Evolutionary conservation across 441 rosid species (phyloP).

Genomic region (Bruguiera hainesii): DNA sequence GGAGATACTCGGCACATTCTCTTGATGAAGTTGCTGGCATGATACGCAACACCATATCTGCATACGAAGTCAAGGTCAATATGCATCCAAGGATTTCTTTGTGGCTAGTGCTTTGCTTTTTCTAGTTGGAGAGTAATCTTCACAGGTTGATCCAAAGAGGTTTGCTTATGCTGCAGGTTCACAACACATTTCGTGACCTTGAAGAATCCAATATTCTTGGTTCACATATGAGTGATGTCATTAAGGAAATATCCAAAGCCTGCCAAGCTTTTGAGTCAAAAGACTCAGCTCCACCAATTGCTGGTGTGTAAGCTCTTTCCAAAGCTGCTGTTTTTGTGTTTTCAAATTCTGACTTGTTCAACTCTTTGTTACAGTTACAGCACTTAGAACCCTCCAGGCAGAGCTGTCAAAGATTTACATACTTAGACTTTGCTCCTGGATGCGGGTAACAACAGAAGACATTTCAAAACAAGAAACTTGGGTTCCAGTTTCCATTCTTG

Average conservation of each 20-base stretch:
- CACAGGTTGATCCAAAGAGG: slow-evolving; percentile 17
- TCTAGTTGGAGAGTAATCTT: slow-evolving; percentile 5
- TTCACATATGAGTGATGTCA: slow-evolving; percentile 79
- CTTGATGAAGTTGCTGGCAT: slow-evolving; percentile 94
- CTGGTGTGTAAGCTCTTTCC: slow-evolving; percentile 49
- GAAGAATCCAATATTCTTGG: slow-evolving; percentile 77
- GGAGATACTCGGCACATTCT: slow-evolving; percentile 82
- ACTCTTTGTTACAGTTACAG: slow-evolving; percentile 50
- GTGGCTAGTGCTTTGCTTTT: slow-evolving; percentile 5
- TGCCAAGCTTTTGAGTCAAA: slow-evolving; percentile 86
- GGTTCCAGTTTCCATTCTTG: slow-evolving; percentile 84
- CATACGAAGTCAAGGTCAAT: slow-evolving; percentile 84
- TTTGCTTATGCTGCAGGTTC: slow-evolving; percentile 54
- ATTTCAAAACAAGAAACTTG: slow-evolving; percentile 83
- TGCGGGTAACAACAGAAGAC: slow-evolving; percentile 73
- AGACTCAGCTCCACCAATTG: slow-evolving; percentile 81
- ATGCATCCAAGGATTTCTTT: neutral
- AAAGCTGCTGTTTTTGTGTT: slow-evolving; percentile 21
- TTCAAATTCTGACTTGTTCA: slow-evolving; percentile 27
- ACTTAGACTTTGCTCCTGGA: slow-evolving; percentile 91
- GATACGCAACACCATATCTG: slow-evolving; percentile 78
- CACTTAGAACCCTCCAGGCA: slow-evolving; percentile 68
- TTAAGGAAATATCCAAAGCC: slow-evolving; percentile 82
- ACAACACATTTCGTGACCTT: slow-evolving; percentile 71
- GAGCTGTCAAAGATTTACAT: slow-evolving; percentile 85